Evolutionary conservation across 2,329 filamentous ascomycete species (phyloP).

Genomic region (Fusarium sp.): DNA sequence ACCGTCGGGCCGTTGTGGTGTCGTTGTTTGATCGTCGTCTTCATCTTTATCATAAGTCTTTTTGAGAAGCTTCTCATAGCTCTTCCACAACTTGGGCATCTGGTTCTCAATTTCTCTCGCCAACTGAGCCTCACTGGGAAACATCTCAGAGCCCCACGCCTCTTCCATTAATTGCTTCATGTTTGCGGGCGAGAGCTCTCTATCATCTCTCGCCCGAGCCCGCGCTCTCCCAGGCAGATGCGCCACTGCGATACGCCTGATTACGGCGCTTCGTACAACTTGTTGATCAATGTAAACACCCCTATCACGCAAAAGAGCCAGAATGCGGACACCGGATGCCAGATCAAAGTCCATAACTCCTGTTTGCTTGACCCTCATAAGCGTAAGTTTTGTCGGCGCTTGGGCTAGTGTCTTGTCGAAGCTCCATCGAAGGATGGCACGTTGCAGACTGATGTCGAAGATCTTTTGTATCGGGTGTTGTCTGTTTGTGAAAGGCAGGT

Average conservation of each 20-base stretch:
- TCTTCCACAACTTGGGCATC: constrained; percentile 46
- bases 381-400: constrained; percentile 22
- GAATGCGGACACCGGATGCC: constrained; percentile 50
- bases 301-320: constrained; percentile 48
- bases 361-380: constrained; percentile 14
- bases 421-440: constrained; percentile 55
- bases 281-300: constrained; percentile 50
- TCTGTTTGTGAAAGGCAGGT: constrained; percentile 53
- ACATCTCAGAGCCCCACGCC: constrained; percentile 49
- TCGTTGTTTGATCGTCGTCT: constrained; percentile 5
- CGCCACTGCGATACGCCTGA: constrained; percentile 46
- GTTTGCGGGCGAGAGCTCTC: constrained; percentile 45
- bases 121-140: constrained; percentile 40
- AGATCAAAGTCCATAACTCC: constrained; percentile 45
- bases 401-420: constrained; percentile 52
- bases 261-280: constrained; percentile 43
- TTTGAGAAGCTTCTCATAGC: constrained; percentile 44
- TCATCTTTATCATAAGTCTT: constrained; percentile 41
- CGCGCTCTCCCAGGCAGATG: constrained; percentile 43
- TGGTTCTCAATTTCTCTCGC: constrained; percentile 43
- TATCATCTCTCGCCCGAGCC: constrained; percentile 44
- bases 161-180: constrained; percentile 47
- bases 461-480: constrained; percentile 59
- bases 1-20: neutral
- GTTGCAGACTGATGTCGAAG: constrained; percentile 54